Conservation (phyloP, 768 basidiomycete genomes). For the Macrolepiota dolichaula region DNA sequence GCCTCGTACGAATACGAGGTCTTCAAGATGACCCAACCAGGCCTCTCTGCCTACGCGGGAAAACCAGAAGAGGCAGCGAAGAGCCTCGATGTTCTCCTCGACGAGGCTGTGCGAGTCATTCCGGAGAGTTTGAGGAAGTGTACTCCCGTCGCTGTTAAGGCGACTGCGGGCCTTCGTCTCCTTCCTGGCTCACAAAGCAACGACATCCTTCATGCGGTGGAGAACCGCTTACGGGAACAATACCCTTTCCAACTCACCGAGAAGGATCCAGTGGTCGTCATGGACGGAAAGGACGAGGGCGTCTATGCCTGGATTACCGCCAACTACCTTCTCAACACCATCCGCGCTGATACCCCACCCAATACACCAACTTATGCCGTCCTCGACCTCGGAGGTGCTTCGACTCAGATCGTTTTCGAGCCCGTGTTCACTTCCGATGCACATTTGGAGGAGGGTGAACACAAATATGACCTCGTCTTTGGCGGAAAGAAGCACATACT, state of each 20-base stretch:
- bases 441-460: slow-evolving; percentile 71
- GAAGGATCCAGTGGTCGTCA: slow-evolving; percentile 72
- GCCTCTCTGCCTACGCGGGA: slow-evolving; percentile 63
- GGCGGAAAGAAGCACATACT: slow-evolving; percentile 67
- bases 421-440: slow-evolving; percentile 53
- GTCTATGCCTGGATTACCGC: slow-evolving; percentile 99
- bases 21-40: slow-evolving; percentile 79
- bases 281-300: slow-evolving; percentile 96
- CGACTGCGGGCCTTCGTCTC: slow-evolving; percentile 82
- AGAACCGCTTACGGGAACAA: slow-evolving; percentile 44
- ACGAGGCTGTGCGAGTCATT: slow-evolving; percentile 77
- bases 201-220: slow-evolving; percentile 76
- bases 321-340: slow-evolving; percentile 83
- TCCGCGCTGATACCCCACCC: slow-evolving; percentile 49
- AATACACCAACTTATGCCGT: slow-evolving; percentile 70
- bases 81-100: slow-evolving; percentile 74
- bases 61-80: slow-evolving; percentile 69
- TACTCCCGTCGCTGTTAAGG: slow-evolving; percentile 89
- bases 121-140: slow-evolving; percentile 67
- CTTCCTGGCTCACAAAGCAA: slow-evolving; percentile 59
- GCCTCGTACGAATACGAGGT: slow-evolving; percentile 90
- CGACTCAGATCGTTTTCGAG: slow-evolving; percentile 97
- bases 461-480: slow-evolving; percentile 83
- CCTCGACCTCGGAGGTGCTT: slow-evolving; percentile 94
- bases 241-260: slow-evolving; percentile 65